Conservation (phyloP, 768 basidiomycete species). For the Panaeolus cyanescens region DNA sequence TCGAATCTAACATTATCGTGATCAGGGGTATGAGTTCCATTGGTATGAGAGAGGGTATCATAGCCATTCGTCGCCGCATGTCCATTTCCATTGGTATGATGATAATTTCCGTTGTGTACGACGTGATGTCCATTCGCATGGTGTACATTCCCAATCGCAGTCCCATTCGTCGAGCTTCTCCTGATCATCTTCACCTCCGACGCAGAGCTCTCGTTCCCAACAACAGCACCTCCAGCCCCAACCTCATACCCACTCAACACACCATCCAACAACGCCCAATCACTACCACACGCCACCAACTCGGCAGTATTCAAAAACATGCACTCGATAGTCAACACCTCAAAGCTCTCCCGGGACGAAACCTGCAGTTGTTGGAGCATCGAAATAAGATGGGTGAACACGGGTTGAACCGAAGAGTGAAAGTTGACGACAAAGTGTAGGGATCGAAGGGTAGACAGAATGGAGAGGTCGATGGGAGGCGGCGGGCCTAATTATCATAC, state of each 20-base stretch:
- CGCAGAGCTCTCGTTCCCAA: no score
- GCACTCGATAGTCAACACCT: conserved; percentile 17
- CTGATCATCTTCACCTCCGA: no score
- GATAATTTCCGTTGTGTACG: neutral
- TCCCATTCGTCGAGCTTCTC: no score
- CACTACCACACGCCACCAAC: conserved; percentile 15
- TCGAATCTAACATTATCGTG: no score
- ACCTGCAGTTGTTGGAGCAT: conserved; percentile 16
- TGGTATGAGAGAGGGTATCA: neutral
- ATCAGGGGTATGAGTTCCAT: neutral
- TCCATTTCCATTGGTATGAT: neutral
- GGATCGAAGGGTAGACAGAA: conserved; percentile 10
- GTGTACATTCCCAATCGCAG: no score
- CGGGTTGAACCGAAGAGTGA: conserved; percentile 14
- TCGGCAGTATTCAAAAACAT: conserved; percentile 20
- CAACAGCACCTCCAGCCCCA: no score
- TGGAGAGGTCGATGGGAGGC: conserved; percentile 15
- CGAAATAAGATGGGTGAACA: conserved; percentile 15
- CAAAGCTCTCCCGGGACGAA: conserved; percentile 14
- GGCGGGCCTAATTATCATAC: conserved; percentile 16
- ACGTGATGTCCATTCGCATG: neutral
- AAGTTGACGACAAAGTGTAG: conserved; percentile 24
- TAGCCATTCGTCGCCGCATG: neutral
- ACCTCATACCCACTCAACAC: neutral
- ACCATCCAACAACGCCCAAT: conserved; percentile 17